Percentiles rank a stretch among this genome's conserved stretches.
Evolutionary conservation across 805 yeast species (phyloP).

Genomic region (Saccharomycopsis fermentans): DNA sequence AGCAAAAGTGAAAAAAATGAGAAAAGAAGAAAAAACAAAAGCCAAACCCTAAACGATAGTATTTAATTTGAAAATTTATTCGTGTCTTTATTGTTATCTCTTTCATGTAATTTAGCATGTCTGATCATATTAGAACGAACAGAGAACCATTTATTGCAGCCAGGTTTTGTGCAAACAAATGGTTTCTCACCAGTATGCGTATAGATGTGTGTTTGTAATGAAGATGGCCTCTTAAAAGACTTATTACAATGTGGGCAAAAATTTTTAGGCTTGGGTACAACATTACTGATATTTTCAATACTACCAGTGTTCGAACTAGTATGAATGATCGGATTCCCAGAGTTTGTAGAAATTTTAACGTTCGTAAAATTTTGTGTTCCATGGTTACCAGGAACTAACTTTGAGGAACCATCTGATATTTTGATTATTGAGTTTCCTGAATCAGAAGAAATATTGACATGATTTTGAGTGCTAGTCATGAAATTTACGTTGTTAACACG

Average conservation of each 20-base stretch:
- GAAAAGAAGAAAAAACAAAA: not conserved
- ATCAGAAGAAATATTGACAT: conserved; percentile 32
- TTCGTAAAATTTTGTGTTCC: not conserved
- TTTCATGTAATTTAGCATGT: conserved; percentile 58
- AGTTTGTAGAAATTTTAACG: not conserved
- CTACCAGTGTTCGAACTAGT: not conserved
- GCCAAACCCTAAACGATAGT: not conserved
- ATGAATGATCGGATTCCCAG: not conserved
- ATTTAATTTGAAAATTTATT: not conserved
- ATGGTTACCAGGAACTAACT: not conserved
- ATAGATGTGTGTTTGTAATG: conserved; percentile 67
- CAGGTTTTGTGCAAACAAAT: conserved; percentile 49
- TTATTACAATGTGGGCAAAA: conserved; percentile 53
- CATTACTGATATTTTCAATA: not conserved
- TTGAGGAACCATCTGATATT: not conserved
- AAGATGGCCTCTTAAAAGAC: conserved; percentile 73
- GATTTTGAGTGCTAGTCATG: not conserved
- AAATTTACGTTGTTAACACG: conserved; percentile 15
- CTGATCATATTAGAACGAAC: conserved; percentile 77
- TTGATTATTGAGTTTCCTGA: conserved; percentile 25
- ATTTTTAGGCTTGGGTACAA: conserved; percentile 25
- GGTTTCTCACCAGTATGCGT: conserved; percentile 82
- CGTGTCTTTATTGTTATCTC: conserved; percentile 19
- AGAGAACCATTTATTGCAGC: conserved; percentile 60
- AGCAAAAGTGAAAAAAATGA: not conserved